These are phyloP conservation scores for Didymosphaeria variabile DNA, from an alignment of 2,329 filamentous ascomycete genomes.

Conservation along the genomic window DNA sequence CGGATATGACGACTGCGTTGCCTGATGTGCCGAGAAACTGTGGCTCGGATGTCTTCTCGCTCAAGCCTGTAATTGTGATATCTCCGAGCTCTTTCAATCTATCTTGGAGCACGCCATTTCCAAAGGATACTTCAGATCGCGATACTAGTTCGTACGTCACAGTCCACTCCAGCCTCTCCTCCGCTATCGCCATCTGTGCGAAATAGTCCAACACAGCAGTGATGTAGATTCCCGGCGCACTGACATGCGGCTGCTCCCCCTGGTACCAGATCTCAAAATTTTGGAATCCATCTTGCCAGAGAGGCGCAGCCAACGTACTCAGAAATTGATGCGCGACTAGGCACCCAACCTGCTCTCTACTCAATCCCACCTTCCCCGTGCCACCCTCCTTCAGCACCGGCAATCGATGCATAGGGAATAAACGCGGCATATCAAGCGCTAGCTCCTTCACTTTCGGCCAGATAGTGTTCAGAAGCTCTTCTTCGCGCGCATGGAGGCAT, in stretches of 20 bases:
- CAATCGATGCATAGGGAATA: background rate
- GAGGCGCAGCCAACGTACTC: background rate
- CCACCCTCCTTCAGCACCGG: background rate
- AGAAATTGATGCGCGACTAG: slow-evolving; percentile 3
- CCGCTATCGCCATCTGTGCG: background rate
- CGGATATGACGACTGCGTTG: background rate
- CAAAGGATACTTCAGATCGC: background rate
- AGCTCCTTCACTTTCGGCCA: background rate
- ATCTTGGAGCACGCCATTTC: too few relatives aligned
- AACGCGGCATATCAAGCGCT: background rate
- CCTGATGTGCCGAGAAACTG: background rate
- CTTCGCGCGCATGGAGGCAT: background rate
- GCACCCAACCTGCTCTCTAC: background rate
- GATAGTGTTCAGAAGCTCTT: background rate
- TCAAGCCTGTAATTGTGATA: background rate
- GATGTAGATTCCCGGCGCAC: background rate
- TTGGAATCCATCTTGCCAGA: background rate
- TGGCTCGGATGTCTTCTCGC: background rate
- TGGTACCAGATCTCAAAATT: background rate
- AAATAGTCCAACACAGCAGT: background rate
- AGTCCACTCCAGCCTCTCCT: background rate
- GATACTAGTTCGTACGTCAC: background rate
- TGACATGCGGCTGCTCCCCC: background rate
- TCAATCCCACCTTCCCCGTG: background rate
- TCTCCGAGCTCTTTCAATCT: background rate